These are phyloP conservation scores for Rhipidocladum racemiflorum DNA, from an alignment of 176 grass and related monocot species.

Conservation along the genomic window DNA sequence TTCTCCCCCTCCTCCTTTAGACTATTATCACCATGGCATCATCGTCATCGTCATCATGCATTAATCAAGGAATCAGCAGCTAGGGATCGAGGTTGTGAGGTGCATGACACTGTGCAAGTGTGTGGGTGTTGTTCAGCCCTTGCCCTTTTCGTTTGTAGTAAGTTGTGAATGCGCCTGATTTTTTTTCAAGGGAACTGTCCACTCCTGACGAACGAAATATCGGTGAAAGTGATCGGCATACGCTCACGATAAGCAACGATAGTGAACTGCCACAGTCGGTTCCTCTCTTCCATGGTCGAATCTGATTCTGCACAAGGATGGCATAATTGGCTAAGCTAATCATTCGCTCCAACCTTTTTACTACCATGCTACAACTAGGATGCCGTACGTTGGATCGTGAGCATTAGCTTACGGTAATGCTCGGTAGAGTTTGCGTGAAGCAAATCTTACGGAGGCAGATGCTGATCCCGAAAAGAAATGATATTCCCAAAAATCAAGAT, in stretches of 20 bases:
- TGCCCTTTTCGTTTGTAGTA: background rate
- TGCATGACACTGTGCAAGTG: background rate
- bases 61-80: background rate
- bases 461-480: background rate
- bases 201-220: background rate
- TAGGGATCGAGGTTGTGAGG: background rate
- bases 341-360: background rate
- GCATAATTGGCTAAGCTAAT: constrained; percentile 22
- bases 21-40: background rate
- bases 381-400: background rate
- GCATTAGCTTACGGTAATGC: background rate
- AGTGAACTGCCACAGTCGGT: background rate
- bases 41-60: background rate
- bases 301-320: constrained; percentile 14
- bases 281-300: background rate
- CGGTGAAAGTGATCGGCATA: background rate
- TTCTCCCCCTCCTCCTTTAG: background rate
- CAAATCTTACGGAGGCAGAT: background rate
- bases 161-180: background rate
- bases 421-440: constrained; percentile 11
- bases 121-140: background rate
- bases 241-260: constrained; percentile 8
- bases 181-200: background rate
- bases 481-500: background rate
- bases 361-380: background rate